phyloP scores from a whole-genome alignment of 2,329 filamentous ascomycete genomes.

The Amesomyces nigricolor region DNA sequence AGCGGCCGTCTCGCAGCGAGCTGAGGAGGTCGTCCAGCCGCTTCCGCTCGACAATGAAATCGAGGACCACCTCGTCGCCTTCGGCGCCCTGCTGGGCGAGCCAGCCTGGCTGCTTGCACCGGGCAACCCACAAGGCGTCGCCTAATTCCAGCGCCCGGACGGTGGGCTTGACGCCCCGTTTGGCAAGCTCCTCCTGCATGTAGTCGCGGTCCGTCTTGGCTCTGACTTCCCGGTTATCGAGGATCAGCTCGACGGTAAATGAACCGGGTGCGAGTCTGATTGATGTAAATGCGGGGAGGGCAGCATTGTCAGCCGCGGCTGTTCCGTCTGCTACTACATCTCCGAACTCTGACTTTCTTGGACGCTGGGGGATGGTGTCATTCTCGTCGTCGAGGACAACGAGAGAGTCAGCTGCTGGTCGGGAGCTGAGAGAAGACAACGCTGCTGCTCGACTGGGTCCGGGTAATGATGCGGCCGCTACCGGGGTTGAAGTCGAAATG shows the following conservation, averaged over 20 bases:
- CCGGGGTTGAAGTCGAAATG: neutral
- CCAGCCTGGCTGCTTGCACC: constrained; percentile 54
- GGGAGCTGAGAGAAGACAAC: neutral
- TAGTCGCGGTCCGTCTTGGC: constrained; percentile 70
- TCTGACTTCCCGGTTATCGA: constrained; percentile 71
- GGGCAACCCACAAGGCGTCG: constrained; percentile 75
- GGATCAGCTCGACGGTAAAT: constrained; percentile 66
- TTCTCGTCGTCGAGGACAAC: constrained; percentile 17
- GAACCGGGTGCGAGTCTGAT: constrained; percentile 57
- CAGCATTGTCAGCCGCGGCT: constrained; percentile 23
- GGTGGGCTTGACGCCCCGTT: constrained; percentile 59
- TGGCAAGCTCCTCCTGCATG: constrained; percentile 64
- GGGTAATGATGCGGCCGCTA: neutral
- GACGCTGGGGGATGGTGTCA: constrained; percentile 2
- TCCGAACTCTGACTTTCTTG: constrained; percentile 30
- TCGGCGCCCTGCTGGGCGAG: constrained; percentile 53
- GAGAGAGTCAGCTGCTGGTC: neutral
- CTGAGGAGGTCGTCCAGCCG: constrained; percentile 72
- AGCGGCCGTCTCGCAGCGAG: constrained; percentile 77
- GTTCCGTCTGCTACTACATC: constrained; percentile 29
- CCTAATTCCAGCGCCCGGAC: constrained; percentile 67
- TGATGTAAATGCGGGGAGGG: constrained; percentile 48
- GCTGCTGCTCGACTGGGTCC: constrained; percentile 1
- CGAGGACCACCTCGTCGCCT: constrained; percentile 66
- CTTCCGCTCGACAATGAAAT: constrained; percentile 78